Conservation (phyloP, 2,329 filamentous ascomycete species). For the Neophaeococcomyces mojaviensis region DNA sequence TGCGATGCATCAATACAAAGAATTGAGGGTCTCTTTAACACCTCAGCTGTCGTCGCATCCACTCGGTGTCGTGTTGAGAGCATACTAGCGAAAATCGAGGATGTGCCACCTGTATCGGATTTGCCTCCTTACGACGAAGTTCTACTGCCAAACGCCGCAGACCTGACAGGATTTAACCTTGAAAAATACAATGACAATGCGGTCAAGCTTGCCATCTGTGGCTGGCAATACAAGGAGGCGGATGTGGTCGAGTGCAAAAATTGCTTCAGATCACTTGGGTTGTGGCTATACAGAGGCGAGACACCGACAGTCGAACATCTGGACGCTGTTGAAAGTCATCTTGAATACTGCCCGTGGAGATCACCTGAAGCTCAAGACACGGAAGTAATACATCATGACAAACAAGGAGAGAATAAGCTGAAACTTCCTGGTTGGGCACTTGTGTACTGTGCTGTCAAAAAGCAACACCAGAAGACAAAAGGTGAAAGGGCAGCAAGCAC, state of each 20-base stretch:
- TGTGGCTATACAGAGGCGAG: slow-evolving; percentile 70
- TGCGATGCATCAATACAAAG: slow-evolving; percentile 70
- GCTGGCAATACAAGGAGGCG: slow-evolving; percentile 58
- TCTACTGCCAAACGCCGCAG: slow-evolving; percentile 25
- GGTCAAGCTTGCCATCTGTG: slow-evolving; percentile 61
- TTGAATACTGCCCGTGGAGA: slow-evolving; percentile 74
- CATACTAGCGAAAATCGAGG: slow-evolving; percentile 32
- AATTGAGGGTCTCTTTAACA: slow-evolving; percentile 54
- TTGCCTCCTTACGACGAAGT: slow-evolving; percentile 29
- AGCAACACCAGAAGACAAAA: slow-evolving; percentile 15
- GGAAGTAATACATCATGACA: slow-evolving; percentile 11
- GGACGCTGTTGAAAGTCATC: slow-evolving; percentile 64
- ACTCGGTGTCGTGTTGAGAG: slow-evolving; percentile 59
- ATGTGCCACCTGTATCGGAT: slow-evolving; percentile 36
- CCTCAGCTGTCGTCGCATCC: slow-evolving; percentile 49
- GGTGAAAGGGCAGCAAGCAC: not conserved
- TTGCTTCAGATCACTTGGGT: slow-evolving; percentile 77
- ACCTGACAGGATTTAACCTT: slow-evolving; percentile 26
- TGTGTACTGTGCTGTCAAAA: slow-evolving; percentile 17
- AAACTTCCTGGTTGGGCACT: slow-evolving; percentile 21
- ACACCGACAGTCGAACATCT: slow-evolving; percentile 65
- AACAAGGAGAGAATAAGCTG: slow-evolving; percentile 10
- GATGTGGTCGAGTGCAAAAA: slow-evolving; percentile 71
- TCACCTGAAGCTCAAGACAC: slow-evolving; percentile 21
- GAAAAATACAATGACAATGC: slow-evolving; percentile 48